Percentiles rank a stretch among this genome's conserved stretches.
These are phyloP conservation scores for Myxozyma udenii DNA, from an alignment of 805 yeast genomes.

Conservation along the genomic window DNA sequence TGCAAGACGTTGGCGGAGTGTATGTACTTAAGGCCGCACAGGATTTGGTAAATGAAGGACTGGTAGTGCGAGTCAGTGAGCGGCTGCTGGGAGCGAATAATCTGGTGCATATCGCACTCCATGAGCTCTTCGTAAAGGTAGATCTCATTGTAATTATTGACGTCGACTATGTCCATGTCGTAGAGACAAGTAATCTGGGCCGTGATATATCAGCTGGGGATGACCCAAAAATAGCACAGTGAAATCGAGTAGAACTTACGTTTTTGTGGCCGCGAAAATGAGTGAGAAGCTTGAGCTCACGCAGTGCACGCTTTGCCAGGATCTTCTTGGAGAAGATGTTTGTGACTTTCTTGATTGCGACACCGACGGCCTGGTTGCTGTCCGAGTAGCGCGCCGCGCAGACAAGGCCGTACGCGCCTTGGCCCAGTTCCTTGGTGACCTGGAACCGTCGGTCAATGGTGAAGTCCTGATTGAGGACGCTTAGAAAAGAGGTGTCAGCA, in stretches of 20 bases:
- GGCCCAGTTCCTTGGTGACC: conserved; percentile 89
- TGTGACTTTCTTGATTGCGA: conserved; percentile 94
- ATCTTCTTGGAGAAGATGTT: conserved; percentile 89
- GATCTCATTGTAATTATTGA: conserved; percentile 80
- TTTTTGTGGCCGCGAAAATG: conserved; percentile 93
- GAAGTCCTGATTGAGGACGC: conserved; percentile 86
- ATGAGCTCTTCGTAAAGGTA: conserved; percentile 92
- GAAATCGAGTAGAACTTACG: conserved; percentile 18
- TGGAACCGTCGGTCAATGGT: conserved; percentile 85
- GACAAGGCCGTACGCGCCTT: conserved; percentile 97
- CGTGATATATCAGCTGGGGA: neutral
- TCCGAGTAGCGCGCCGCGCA: conserved; percentile 77
- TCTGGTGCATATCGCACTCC: conserved; percentile 99
- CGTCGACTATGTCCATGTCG: conserved; percentile 84
- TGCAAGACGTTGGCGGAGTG: conserved; percentile 92
- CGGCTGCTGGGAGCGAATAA: conserved; percentile 88
- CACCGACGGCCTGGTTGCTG: conserved; percentile 43
- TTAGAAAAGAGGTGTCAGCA: conserved; percentile 27
- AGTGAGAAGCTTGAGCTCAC: conserved; percentile 84
- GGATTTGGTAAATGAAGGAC: conserved; percentile 79
- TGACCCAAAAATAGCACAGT: neutral
- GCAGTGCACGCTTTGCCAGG: conserved; percentile 82
- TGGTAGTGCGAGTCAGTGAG: conserved; percentile 94
- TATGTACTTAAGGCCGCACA: conserved; percentile 85
- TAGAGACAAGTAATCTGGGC: conserved; percentile 76